A percentile compares a stretch with the other conserved stretches of the same genome.
phyloP scores from a whole-genome alignment of 441 rosid genomes.

The Viola pubescens region DNA sequence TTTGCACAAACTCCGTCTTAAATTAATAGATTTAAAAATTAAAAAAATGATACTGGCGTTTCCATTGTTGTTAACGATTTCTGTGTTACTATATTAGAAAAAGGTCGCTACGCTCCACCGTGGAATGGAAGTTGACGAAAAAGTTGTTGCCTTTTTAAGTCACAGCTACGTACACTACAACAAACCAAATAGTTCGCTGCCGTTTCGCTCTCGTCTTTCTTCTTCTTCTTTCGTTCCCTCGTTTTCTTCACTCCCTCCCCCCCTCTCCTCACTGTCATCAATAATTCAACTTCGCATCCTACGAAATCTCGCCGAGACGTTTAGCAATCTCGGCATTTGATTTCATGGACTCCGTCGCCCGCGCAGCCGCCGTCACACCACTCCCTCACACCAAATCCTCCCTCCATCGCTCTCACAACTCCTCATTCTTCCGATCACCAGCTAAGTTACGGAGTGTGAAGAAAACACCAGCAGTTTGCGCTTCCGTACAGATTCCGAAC shows the following conservation, averaged over 20 bases:
- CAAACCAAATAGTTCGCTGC: neutral
- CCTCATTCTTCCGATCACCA: neutral
- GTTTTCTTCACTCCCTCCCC: constrained; percentile 6
- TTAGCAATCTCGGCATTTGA: neutral
- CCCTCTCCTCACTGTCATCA: neutral
- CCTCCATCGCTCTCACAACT: constrained; percentile 10
- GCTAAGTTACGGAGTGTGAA: neutral
- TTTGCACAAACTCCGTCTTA: no score
- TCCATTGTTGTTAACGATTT: no score
- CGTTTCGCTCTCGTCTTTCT: neutral
- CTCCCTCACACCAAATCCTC: constrained; percentile 5
- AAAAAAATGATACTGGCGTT: no score
- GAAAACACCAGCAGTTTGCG: constrained; percentile 7
- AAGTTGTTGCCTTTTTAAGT: neutral
- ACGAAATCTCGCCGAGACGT: no score
- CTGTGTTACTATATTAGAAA: no score
- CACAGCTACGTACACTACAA: neutral
- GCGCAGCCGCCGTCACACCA: constrained; percentile 11
- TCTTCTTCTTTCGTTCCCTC: neutral
- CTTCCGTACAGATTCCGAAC: constrained; percentile 13
- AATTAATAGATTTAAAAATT: no score
- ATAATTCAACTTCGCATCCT: neutral
- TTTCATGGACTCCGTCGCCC: constrained; percentile 46
- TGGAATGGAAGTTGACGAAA: neutral
- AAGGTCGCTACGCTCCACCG: no score